Conservation (phyloP, 768 basidiomycete species). For the Paxillus rubicundulus region DNA sequence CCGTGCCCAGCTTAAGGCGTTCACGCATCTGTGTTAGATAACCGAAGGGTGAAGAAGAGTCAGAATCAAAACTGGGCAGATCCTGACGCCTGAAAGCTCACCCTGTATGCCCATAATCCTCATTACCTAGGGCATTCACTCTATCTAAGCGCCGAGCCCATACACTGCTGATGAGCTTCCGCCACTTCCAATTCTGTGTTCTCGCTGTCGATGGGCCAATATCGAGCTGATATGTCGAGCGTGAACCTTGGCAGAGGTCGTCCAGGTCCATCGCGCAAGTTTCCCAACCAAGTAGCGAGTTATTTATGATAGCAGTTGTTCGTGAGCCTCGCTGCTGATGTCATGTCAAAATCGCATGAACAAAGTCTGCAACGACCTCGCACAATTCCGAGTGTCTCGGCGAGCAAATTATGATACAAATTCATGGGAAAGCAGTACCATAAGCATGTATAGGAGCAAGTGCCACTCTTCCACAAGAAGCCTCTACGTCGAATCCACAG, state of each 20-base stretch:
- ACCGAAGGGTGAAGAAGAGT: no score
- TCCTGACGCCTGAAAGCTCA: slow-evolving; percentile 28
- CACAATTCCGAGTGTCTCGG: no score
- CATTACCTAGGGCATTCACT: slow-evolving; percentile 69
- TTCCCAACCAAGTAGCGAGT: background rate
- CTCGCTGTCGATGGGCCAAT: slow-evolving; percentile 20
- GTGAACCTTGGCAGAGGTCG: background rate
- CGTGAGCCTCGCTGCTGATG: no score
- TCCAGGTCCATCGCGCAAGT: slow-evolving; percentile 14
- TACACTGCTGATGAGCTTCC: slow-evolving; percentile 20
- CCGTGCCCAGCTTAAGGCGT: slow-evolving; percentile 71
- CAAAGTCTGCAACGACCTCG: no score
- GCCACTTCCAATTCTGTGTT: slow-evolving; percentile 22
- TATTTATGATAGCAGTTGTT: no score
- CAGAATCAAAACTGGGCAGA: background rate
- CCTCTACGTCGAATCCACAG: background rate
- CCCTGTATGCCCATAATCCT: slow-evolving; percentile 67
- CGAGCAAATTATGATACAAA: background rate
- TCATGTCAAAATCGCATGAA: background rate
- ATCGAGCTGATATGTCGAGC: background rate
- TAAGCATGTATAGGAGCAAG: background rate
- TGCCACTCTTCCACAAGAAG: background rate
- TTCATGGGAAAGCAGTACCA: background rate
- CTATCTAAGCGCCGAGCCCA: slow-evolving; percentile 49
- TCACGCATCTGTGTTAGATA: slow-evolving; percentile 62